Conservation (phyloP, 192 early-diverging fungal species). For the Bifiguratus adelaidae region DNA sequence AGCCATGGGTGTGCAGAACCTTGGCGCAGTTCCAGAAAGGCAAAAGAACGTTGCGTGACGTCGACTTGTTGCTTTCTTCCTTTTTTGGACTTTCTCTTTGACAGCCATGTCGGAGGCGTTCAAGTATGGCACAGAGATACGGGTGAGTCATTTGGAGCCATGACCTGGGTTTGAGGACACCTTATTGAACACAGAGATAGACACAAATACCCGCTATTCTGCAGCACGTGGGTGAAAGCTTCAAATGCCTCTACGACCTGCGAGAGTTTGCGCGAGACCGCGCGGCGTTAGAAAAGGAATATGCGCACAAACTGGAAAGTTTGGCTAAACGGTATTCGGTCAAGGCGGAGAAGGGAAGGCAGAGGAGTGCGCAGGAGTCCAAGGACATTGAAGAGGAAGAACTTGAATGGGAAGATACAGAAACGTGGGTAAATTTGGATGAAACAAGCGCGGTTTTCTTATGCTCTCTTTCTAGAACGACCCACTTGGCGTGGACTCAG, state of each 20-base stretch:
- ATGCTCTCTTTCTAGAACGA: constrained; percentile 25
- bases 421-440: constrained; percentile 23
- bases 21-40: too few relatives aligned
- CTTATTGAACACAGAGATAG: too few relatives aligned
- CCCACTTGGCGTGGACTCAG: constrained; percentile 41
- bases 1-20: too few relatives aligned
- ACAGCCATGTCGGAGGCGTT: too few relatives aligned
- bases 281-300: constrained; percentile 59
- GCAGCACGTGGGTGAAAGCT: constrained; percentile 37
- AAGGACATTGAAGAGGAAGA: constrained; percentile 8
- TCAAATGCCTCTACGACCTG: constrained; percentile 54
- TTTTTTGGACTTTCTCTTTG: too few relatives aligned
- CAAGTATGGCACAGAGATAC: too few relatives aligned
- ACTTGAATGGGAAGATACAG: constrained; percentile 17
- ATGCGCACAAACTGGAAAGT: constrained; percentile 49
- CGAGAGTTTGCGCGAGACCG: constrained; percentile 60
- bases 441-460: background rate
- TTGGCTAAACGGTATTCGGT: constrained; percentile 45
- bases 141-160: too few relatives aligned
- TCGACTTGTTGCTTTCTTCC: too few relatives aligned
- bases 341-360: constrained; percentile 25
- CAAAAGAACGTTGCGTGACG: too few relatives aligned
- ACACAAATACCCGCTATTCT: constrained; percentile 39
- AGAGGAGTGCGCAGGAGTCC: background rate
- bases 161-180: too few relatives aligned